Base-by-base conservation (phyloP, 345 rosid species). In the Salix exigua region DNA sequence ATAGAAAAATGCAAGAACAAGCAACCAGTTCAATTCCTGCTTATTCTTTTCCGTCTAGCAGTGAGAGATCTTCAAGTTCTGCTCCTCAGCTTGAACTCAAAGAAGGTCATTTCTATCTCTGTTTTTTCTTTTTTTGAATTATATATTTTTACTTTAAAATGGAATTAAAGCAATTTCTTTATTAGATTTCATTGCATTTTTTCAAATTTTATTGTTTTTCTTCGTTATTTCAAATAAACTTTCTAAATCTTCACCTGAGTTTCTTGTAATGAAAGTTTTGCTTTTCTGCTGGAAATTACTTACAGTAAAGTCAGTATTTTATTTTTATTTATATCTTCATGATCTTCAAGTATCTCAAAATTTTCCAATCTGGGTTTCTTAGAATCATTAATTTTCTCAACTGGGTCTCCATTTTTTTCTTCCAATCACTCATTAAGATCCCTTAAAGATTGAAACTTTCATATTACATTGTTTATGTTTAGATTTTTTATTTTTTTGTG, bases 21-120 rank as follows among this genome's bases (percentile, higher is more conserved):
- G 88, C 92, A 12, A 88, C 97, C 14, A 91, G 97, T 71, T 92
- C 96, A 40, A 51, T 92, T 17, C 91, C 97, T 3, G 97, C 94
- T 2, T 93, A 88, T 82, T 96, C 99, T 73, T 51, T 96, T 48
- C 96, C 91, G 7, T 94, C 97, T 23, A 94, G 99, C 81, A 94
- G 99, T 44, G 99, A 96, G 82, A 88, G 97, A 81, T 96, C 99
- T 42, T 92, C 99, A n/a, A 92, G 99, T 85, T 92, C 99, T 17
- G 93, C 94, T 55, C 88, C 86, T 10, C 99, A 88, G 70, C 88
- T 85, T 66, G 97, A 91, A 84, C 84, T 87, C 84, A 96, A 90
- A 89, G 99, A 92, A 82, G 98, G 98, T 93, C 60, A 17, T 66
- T 7, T 48, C 31, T 3, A 16, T 12, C 42, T 25, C 53, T 26